Evolutionary conservation across 352 stramenopile species (phyloP), one percentile per base, ranked within the genome.

Genomic region (Phytopythium delawarense): DNA sequence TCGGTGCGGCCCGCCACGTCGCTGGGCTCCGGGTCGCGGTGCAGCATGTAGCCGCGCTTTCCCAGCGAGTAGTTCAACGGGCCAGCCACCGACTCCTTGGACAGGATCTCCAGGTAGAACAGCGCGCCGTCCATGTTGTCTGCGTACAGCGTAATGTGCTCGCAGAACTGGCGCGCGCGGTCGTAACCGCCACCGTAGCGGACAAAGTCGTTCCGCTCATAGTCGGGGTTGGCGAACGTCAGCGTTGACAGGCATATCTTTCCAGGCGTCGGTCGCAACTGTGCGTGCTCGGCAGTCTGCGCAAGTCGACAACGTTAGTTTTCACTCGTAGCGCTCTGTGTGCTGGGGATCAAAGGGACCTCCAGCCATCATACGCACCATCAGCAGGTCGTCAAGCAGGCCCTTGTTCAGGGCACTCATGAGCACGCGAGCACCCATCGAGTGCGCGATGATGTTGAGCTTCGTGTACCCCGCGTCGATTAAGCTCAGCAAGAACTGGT

Each of bases 191-290:
- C 78, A 16, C 71, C 79, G 44, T 76, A 72, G 35, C 84, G 71
- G 2, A 76, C 67, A 59, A 95, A 96, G 40, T 83, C 76, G 23
- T 78, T 63, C 13, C 84, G 65, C 9, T 85, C 74, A 59, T 91
- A 96, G 63, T 95, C 86, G 5, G 86, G 82, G 49, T 96, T 95
- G 23, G 76, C 75, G 28, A 96, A 80, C 6, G 76, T 95, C 7
- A 96, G 75, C 20, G 65, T 94, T 16, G 74, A 71, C 6, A 88
- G 62, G 51, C 69, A 59, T 40, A 81, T 54, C 11, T 70, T 72
- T 6, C 53, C 53, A 23, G 37, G n/a, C 9, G 37, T 46, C 0
- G 30, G 53, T 16, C 37, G 35, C 16, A 35, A 34, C 35, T 37
- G 53, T 7, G 37, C 53, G 18, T 37, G n/a, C 11, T 59, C 53